Base-by-base conservation (phyloP, 805 yeast species). In the Kazachstania africana region DNA sequence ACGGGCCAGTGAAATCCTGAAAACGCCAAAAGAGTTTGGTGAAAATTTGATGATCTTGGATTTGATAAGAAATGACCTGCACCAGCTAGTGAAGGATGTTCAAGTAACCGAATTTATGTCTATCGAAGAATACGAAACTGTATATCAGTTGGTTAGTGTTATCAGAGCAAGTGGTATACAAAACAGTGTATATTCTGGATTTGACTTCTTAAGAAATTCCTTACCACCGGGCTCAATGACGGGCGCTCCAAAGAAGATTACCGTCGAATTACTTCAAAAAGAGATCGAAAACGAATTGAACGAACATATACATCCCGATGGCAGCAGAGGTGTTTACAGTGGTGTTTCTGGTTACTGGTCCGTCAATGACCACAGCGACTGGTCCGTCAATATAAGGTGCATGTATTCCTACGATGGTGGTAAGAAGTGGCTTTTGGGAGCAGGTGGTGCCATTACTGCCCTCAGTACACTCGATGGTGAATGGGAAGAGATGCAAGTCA, bases 181-280 rank as follows among this genome's bases (percentile, higher is more conserved):
- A 29, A 10, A 24, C 16, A 16, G 32, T 12, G 8, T 8, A 6
- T 75, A 67, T 42, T 60, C 66, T 9, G 98, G 97, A 0, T 60
- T 87, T 16, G 97, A 91, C 50, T 61, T 88, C 3, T 63, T 91
- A 9, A 68, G 73, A 14, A 72, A 72, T 36, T 74, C 95, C 0
- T 60, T 93, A 22, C 98, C 99, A 3, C 95, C 99, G 0, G 99
- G 99, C 0, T 88, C 97, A 1, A 91, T 91, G 99, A 91, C 99
- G 0, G 99, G 99, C 3, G 99, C 99, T 0, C 99, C 99, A 2
- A 91, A 91, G 59, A 80, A 78, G 44, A 68, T 95, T 36, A 83
- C 95, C 0, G 94, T 91, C 5, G 91, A 88, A 53, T 53, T 93
- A 4, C 62, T 91, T 18, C 80, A 77, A 37, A 43, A 55, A 8